These are phyloP conservation scores for Lecanosticta acicola DNA, from an alignment of 2,329 filamentous ascomycete genomes.

Conservation along the genomic window DNA sequence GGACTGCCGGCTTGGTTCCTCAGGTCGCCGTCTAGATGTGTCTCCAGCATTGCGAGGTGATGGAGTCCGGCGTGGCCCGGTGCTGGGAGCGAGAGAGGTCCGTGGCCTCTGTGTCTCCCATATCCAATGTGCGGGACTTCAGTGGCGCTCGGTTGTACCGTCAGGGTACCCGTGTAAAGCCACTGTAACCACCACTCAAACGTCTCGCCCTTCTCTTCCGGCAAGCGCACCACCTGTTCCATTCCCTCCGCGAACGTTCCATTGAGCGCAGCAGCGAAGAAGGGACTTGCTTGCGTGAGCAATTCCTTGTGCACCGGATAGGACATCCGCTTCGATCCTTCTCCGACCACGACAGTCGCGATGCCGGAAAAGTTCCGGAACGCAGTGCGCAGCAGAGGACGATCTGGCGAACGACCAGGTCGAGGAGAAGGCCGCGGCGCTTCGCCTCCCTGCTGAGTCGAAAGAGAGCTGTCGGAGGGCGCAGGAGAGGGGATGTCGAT, in stretches of 20 bases:
- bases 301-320: constrained; percentile 47
- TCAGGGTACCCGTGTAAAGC: constrained; percentile 44
- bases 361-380: constrained; percentile 39
- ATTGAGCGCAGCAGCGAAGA: constrained; percentile 48
- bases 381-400: constrained; percentile 33
- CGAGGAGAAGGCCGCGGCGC: constrained; percentile 11
- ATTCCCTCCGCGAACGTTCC: constrained; percentile 43
- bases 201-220: constrained; percentile 40
- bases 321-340: constrained; percentile 27
- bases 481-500: constrained; percentile 28
- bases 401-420: constrained; percentile 22
- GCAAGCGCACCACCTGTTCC: constrained; percentile 39
- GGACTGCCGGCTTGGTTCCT: constrained; percentile 44
- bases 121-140: no score
- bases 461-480: constrained; percentile 22
- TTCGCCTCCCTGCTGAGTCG: constrained; percentile 18
- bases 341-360: constrained; percentile 38
- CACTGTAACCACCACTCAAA: constrained; percentile 49
- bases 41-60: constrained; percentile 9
- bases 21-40: constrained; percentile 32
- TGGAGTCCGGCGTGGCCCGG: constrained; percentile 7
- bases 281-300: constrained; percentile 43
- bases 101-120: no score
- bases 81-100: constrained; percentile 3
- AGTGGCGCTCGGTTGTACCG: constrained; percentile 15